Evolutionary conservation across 148 eudicot species (phyloP).

Genomic region (Hydrangea macrophylla): DNA sequence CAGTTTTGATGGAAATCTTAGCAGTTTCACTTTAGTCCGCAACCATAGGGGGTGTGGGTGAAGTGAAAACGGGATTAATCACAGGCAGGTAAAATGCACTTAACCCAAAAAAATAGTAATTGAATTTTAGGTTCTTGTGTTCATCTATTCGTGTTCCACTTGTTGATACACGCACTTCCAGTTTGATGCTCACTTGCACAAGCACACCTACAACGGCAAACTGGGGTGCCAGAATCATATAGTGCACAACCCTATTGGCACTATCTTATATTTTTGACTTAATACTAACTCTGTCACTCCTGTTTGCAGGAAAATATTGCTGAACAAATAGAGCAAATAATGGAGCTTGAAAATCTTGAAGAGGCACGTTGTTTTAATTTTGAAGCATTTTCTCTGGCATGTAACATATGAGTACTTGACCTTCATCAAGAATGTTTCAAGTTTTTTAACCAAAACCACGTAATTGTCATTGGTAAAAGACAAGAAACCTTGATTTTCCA

Average conservation of each 20-base stretch:
- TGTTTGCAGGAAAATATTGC: conserved; percentile 72
- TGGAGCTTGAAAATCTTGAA: conserved; percentile 96
- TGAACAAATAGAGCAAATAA: conserved; percentile 79
- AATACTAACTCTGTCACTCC: background rate
- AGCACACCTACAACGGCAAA: background rate
- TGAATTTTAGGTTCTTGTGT: background rate
- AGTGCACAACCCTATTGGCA: background rate
- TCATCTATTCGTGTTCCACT: background rate
- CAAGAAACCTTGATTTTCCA: background rate
- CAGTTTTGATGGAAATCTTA: no score
- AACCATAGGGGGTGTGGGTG: no score
- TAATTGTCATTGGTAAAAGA: background rate
- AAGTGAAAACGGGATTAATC: no score
- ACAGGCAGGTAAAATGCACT: no score
- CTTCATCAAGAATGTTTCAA: background rate
- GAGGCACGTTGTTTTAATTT: conserved; percentile 52
- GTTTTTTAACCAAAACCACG: background rate
- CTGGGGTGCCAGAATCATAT: background rate
- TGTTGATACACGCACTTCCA: background rate
- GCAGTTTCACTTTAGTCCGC: no score
- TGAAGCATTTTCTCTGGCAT: background rate
- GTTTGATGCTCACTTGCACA: background rate
- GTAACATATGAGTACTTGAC: background rate
- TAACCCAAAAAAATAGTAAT: no score
- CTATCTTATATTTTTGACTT: background rate